phyloP scores from a whole-genome alignment of 140 eudicot species.

The Erigeron philadelphicus region DNA sequence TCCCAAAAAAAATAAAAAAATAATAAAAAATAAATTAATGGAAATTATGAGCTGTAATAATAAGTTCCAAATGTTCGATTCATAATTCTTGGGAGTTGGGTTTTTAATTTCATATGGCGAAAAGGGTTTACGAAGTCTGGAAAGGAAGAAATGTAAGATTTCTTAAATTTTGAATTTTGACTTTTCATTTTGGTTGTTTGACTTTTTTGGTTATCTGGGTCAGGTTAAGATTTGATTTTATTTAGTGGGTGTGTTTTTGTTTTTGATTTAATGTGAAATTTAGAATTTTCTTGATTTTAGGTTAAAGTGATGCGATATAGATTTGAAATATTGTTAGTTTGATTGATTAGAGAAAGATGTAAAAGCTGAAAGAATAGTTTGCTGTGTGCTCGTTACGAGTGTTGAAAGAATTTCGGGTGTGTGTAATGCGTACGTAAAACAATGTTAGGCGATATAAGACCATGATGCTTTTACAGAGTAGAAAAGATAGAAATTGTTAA shows the following conservation, averaged over 20 bases:
- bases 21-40: neutral
- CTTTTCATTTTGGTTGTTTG: conserved; percentile 1
- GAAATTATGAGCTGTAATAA: conserved; percentile 41
- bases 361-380: neutral
- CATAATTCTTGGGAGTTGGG: conserved; percentile 25
- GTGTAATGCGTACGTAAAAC: conserved; percentile 6
- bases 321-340: neutral
- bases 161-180: conserved; percentile 1
- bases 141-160: conserved; percentile 85
- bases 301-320: neutral
- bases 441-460: no score
- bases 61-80: conserved; percentile 44
- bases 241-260: conserved; percentile 11
- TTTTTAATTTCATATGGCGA: conserved; percentile 45
- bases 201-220: neutral
- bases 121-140: conserved; percentile 79
- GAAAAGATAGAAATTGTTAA: no score
- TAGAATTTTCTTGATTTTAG: conserved; percentile 3
- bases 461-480: no score
- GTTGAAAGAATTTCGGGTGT: conserved; percentile 1
- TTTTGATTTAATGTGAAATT: neutral
- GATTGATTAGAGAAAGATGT: neutral
- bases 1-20: neutral
- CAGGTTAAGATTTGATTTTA: conserved; percentile 27
- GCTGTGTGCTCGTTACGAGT: neutral